Percentiles rank a stretch among this genome's conserved stretches.
These are phyloP conservation scores for Entomortierella beljakovae DNA, from an alignment of 192 early-diverging fungal species.

Conservation along the genomic window DNA sequence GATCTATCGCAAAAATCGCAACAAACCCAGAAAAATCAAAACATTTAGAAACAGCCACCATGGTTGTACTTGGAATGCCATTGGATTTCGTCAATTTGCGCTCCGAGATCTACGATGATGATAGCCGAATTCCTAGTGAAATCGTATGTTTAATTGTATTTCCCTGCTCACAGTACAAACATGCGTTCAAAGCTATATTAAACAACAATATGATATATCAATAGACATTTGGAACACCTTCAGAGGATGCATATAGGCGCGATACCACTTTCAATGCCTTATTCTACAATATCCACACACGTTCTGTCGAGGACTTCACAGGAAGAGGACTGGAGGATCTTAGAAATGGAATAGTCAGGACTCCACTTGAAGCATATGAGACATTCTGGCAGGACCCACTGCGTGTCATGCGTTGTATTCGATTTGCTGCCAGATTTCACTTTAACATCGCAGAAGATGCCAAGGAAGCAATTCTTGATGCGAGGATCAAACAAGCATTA, in stretches of 20 bases:
- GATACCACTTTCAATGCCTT: conserved; percentile 98
- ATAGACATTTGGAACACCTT: conserved; percentile 86
- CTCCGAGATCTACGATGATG: conserved; percentile 88
- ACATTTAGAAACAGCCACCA: conserved; percentile 97
- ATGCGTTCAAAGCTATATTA: no score
- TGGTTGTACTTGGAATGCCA: conserved; percentile 77
- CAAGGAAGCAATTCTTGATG: conserved; percentile 63
- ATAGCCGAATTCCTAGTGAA: conserved; percentile 81
- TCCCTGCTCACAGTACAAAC: no score
- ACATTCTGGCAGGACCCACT: conserved; percentile 97
- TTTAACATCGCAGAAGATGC: conserved; percentile 82
- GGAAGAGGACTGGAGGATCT: conserved; percentile 82
- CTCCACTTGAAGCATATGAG: conserved; percentile 87
- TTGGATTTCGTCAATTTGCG: conserved; percentile 98
- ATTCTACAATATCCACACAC: conserved; percentile 95
- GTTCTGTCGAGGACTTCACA: conserved; percentile 89
- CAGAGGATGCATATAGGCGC: conserved; percentile 92
- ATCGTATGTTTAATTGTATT: conserved; percentile 55
- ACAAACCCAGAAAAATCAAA: conserved; percentile 96
- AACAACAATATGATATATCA: no score
- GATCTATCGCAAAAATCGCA: conserved; percentile 84
- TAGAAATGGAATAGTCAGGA: conserved; percentile 77
- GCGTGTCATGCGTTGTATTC: conserved; percentile 91
- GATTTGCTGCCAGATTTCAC: conserved; percentile 93
- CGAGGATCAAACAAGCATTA: conserved; percentile 72